Percentiles rank a stretch among this genome's conserved stretches.
These are phyloP conservation scores for Phytophthora sp. DNA, from an alignment of 352 stramenopile genomes.

Conservation along the genomic window DNA sequence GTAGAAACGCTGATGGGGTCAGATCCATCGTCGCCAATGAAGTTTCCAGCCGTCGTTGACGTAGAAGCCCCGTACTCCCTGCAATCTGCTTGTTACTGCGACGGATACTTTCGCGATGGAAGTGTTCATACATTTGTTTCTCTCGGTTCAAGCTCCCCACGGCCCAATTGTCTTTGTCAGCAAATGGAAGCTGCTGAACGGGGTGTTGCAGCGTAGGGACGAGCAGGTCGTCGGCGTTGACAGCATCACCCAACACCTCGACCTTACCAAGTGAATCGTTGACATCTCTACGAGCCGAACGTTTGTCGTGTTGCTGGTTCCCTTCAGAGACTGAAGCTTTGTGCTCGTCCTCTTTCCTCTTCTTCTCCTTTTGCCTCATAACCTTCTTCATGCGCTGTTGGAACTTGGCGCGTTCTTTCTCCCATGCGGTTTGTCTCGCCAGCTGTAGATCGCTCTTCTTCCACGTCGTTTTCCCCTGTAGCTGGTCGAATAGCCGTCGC, in stretches of 20 bases:
- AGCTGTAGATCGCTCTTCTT: constrained; percentile 78
- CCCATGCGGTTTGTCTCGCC: constrained; percentile 68
- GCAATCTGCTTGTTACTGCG: constrained; percentile 56
- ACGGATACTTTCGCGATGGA: constrained; percentile 71
- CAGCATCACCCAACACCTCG: constrained; percentile 19
- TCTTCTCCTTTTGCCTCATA: constrained; percentile 54
- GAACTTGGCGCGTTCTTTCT: constrained; percentile 70
- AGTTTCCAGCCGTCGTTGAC: constrained; percentile 40
- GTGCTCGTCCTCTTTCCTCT: constrained; percentile 14
- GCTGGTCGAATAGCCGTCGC: constrained; percentile 65
- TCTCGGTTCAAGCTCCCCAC: constrained; percentile 78
- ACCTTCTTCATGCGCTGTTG: constrained; percentile 76
- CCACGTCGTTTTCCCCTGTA: constrained; percentile 72
- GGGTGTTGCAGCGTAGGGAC: constrained; percentile 52
- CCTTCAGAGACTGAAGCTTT: constrained; percentile 1
- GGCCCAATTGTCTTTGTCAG: constrained; percentile 84
- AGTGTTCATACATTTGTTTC: constrained; percentile 75
- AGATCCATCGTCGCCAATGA: constrained; percentile 55
- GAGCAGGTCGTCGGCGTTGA: constrained; percentile 25
- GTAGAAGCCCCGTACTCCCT: constrained; percentile 39
- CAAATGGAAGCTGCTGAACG: constrained; percentile 57
- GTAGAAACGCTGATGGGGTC: constrained; percentile 66
- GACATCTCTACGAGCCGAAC: constrained; percentile 16
- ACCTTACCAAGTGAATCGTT: constrained; percentile 35
- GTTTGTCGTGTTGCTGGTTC: constrained; percentile 24